Evolutionary conservation across 75 land plant genomes (phyloP), one percentile per base, ranked within the genome.

Genomic region (Cunninghamia lanceolata): DNA sequence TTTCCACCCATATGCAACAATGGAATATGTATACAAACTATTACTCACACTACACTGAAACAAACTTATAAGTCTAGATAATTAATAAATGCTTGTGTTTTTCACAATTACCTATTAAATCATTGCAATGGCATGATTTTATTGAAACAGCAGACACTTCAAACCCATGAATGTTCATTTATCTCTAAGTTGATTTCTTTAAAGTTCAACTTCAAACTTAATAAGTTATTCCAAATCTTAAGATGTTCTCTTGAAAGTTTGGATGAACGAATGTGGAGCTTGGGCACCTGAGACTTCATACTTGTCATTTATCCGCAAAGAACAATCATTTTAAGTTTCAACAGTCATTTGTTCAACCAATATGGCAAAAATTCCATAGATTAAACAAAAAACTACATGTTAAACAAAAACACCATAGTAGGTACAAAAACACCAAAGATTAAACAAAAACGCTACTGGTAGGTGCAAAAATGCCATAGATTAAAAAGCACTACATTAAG

Each of bases 221-320:
- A 19, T 40, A 77, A 40, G 1, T 5, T 40, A 21, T 39, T 77
- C 45, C 21, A 25, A 42, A 77, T 40, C 81, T 39, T 21, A 2
- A 21, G 70, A 88, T 28, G 87, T 79, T 28, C 36, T 63, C 56
- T 82, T 85, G 34, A 89, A 88, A 34, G 81, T 90, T 30, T 88
- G 52, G 14, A 89, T 47, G 59, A 89, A 89, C 0, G 90, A 68
- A 38, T 74, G 66, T 1, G 90, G 89, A 66, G 86, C 90, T 73
- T 89, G 90, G 6, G 90, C 89, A 21, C 90, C 86, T 32, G 86
- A 77, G 11, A 88, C 38, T 46, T 88, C 47, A 34, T 88, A 43
- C 46, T 43, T 4, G 46, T 43, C 46, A 43, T 43, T 43, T 43
- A 43, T 43, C 46, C 8, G 46, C 46, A 43, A 43, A 43, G 46